A percentile compares a stretch with the other conserved stretches of the same genome.
These are phyloP conservation scores for Trichothecium sympodiale DNA, from an alignment of 2,329 filamentous ascomycete species.

Conservation along the genomic window DNA sequence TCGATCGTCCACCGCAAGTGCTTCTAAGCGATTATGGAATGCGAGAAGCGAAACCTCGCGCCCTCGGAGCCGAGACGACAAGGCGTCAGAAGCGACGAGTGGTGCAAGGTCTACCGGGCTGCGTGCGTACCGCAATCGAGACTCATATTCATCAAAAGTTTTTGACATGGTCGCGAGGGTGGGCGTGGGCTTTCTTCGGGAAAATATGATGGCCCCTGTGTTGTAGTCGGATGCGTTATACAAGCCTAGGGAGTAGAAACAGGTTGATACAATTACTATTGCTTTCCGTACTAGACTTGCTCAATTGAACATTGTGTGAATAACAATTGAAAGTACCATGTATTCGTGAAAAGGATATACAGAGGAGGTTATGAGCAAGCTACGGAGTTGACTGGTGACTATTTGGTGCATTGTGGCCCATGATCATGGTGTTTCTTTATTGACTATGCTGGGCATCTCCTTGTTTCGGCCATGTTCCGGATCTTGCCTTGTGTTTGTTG, in stretches of 20 bases:
- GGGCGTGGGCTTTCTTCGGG: slow-evolving; percentile 34
- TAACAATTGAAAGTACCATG: too few relatives aligned
- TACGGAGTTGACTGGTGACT: too few relatives aligned
- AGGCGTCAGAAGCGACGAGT: slow-evolving; percentile 33
- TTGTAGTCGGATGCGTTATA: slow-evolving; percentile 38
- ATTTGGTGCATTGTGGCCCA: too few relatives aligned
- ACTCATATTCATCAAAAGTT: slow-evolving; percentile 48
- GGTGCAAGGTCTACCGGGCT: slow-evolving; percentile 30
- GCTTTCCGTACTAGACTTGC: slow-evolving; percentile 24
- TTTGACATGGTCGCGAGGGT: slow-evolving; percentile 43
- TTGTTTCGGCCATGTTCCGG: background rate
- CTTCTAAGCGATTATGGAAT: slow-evolving; percentile 63
- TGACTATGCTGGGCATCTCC: background rate
- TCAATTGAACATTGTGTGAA: slow-evolving; percentile 18
- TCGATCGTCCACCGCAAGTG: slow-evolving; percentile 99
- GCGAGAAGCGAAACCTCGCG: slow-evolving; percentile 21
- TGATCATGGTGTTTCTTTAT: background rate
- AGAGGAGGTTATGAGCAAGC: too few relatives aligned
- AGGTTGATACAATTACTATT: slow-evolving; percentile 47
- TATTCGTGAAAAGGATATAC: too few relatives aligned
- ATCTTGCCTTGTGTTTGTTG: background rate
- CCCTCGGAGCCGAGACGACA: slow-evolving; percentile 24
- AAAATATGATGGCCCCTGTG: slow-evolving; percentile 36
- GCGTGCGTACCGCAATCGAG: slow-evolving; percentile 37
- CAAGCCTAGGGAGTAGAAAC: slow-evolving; percentile 38